These are phyloP conservation scores for Pichia heedii DNA, from an alignment of 805 yeast genomes.

Conservation along the genomic window DNA sequence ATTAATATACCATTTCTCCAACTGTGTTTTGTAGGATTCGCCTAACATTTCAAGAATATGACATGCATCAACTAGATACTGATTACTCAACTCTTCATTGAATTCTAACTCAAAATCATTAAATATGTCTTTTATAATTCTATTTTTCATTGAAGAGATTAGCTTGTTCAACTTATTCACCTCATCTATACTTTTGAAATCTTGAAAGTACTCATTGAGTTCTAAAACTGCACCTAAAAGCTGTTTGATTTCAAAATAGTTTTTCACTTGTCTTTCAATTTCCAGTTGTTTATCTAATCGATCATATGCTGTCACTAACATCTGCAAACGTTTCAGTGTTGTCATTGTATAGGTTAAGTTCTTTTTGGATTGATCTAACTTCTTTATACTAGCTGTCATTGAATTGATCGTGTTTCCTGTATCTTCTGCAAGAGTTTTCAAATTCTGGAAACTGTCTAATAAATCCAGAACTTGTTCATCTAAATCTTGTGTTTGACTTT, in stretches of 20 bases:
- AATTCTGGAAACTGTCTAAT: conserved; percentile 36
- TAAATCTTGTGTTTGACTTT: conserved; percentile 15
- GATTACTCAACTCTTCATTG: conserved; percentile 27
- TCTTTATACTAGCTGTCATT: conserved; percentile 72
- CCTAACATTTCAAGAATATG: conserved; percentile 60
- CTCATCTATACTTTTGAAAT: conserved; percentile 77
- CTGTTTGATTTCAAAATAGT: conserved; percentile 47
- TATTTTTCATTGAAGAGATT: conserved; percentile 49
- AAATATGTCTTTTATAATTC: conserved; percentile 60
- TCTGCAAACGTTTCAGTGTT: conserved; percentile 75
- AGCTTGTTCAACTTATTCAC: conserved; percentile 56
- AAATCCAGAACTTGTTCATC: conserved; percentile 32
- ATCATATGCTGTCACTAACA: conserved; percentile 69
- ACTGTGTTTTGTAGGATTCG: conserved; percentile 43
- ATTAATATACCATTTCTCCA: conserved; percentile 66
- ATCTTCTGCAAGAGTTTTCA: conserved; percentile 37
- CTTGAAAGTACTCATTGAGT: conserved; percentile 61
- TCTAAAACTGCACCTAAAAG: conserved; percentile 66
- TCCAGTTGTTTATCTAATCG: conserved; percentile 42
- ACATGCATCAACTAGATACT: conserved; percentile 54
- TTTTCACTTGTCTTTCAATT: conserved; percentile 19
- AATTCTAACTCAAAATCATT: conserved; percentile 56
- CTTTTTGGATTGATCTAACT: conserved; percentile 72
- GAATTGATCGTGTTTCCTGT: conserved; percentile 56
- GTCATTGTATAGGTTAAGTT: conserved; percentile 82